phyloP scores from a whole-genome alignment of 2,329 filamentous ascomycete species.

The Penicillium sumatraense region DNA sequence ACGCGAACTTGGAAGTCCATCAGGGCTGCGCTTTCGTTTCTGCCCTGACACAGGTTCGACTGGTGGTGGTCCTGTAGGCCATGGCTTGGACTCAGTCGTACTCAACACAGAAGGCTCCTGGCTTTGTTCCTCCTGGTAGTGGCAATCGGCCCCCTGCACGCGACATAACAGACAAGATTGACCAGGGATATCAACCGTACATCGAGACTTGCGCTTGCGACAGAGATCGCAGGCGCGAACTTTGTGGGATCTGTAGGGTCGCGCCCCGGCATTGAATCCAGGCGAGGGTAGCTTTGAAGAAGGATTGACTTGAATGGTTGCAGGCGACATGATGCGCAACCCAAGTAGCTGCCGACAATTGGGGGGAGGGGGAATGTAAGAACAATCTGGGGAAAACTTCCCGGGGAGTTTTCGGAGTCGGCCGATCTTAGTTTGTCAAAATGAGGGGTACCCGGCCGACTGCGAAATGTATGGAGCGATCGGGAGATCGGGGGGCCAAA shows the following conservation, averaged over 20 bases:
- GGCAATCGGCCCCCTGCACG: slow-evolving; percentile 62
- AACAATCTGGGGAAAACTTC: slow-evolving; percentile 20
- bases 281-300: slow-evolving; percentile 39
- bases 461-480: slow-evolving; percentile 15
- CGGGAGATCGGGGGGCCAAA: slow-evolving; percentile 5
- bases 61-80: slow-evolving; percentile 30
- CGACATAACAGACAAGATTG: slow-evolving; percentile 62
- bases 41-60: slow-evolving; percentile 33
- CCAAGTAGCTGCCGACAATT: slow-evolving; percentile 15
- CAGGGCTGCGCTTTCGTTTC: slow-evolving; percentile 43
- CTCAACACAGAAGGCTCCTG: slow-evolving; percentile 31
- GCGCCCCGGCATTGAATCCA: slow-evolving; percentile 47
- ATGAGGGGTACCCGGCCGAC: slow-evolving; percentile 29
- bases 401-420: slow-evolving; percentile 27
- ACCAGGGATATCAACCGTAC: slow-evolving; percentile 60
- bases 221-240: slow-evolving; percentile 65
- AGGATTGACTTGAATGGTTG: slow-evolving; percentile 34
- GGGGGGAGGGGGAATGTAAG: slow-evolving; percentile 5
- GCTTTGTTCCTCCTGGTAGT: slow-evolving; percentile 53
- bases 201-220: slow-evolving; percentile 64
- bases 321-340: slow-evolving; percentile 38
- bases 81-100: slow-evolving; percentile 32
- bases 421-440: slow-evolving; percentile 25
- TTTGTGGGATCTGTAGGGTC: slow-evolving; percentile 66
- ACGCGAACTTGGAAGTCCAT: slow-evolving; percentile 28